Evolutionary conservation across 345 rosid genomes (phyloP).

Genomic region (Psidium guajava): DNA sequence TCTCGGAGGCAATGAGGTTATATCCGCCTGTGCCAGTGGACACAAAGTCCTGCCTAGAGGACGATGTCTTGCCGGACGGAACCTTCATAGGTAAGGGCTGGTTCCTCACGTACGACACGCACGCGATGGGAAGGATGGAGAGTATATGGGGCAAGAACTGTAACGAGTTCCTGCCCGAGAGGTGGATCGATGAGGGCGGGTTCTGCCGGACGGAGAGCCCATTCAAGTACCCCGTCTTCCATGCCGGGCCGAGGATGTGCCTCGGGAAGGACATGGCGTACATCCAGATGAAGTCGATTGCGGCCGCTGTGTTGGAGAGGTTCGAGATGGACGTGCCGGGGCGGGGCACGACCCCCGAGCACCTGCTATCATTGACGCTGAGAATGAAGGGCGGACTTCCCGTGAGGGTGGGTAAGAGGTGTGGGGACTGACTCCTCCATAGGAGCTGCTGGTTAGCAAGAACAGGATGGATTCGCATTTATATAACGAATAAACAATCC

Average conservation of each 20-base stretch:
- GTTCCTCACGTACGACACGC: constrained; percentile 13
- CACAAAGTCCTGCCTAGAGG: constrained; percentile 7
- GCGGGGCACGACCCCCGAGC: neutral
- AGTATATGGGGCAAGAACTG: constrained; percentile 37
- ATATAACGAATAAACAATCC: neutral
- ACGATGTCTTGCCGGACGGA: constrained; percentile 27
- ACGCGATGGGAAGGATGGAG: constrained; percentile 38
- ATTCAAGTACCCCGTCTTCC: constrained; percentile 24
- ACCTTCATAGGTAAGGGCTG: constrained; percentile 14
- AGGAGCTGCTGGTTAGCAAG: neutral
- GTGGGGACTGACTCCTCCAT: neutral
- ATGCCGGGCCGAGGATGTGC: constrained; percentile 38
- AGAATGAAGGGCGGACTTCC: constrained; percentile 20
- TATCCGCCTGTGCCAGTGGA: constrained; percentile 44
- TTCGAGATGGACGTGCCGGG: constrained; percentile 4
- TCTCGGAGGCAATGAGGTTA: constrained; percentile 36
- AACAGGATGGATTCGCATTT: neutral
- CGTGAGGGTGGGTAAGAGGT: neutral
- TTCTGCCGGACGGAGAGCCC: constrained; percentile 19
- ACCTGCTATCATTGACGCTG: constrained; percentile 14
- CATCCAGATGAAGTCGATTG: constrained; percentile 32
- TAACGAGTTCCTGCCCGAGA: constrained; percentile 21
- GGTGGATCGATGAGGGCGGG: constrained; percentile 19
- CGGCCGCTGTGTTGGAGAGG: constrained; percentile 11
- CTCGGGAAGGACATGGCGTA: constrained; percentile 32